Conservation (phyloP, 2,329 filamentous ascomycete species). For the Keithomyces neogunnii region DNA sequence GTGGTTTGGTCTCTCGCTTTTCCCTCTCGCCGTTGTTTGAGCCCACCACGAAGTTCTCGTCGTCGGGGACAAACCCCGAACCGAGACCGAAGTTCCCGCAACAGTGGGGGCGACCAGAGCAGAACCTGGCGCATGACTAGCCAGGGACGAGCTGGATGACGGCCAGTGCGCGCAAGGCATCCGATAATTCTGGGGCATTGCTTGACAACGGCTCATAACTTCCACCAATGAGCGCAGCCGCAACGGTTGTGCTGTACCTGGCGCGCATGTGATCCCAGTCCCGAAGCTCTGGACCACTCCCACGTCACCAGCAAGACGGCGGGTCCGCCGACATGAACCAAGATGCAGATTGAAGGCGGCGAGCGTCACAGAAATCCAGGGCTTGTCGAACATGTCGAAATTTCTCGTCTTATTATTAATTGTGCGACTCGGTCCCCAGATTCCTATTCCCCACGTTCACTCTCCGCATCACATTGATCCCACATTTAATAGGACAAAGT, state of each 20-base stretch:
- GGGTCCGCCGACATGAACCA: neutral
- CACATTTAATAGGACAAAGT: neutral
- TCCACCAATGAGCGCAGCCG: neutral
- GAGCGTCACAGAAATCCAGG: neutral
- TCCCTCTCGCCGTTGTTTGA: too few species aligned
- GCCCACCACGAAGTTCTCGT: too few species aligned
- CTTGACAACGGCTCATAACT: neutral
- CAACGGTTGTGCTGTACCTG: neutral
- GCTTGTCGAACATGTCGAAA: neutral
- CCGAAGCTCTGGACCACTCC: neutral
- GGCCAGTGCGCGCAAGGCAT: too few species aligned
- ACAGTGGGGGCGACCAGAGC: neutral
- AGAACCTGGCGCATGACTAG: neutral
- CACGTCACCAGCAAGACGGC: neutral
- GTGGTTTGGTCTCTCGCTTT: too few species aligned
- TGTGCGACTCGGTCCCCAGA: neutral
- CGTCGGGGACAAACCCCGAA: neutral
- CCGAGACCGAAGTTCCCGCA: neutral
- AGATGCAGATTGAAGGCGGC: neutral
- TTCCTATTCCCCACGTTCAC: neutral
- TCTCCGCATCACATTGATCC: neutral
- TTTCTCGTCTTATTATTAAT: neutral
- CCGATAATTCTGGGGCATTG: too few species aligned
- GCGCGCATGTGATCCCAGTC: neutral
- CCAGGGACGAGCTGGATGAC: neutral